Evolutionary conservation across 805 yeast species (phyloP), one percentile per base, ranked within the genome.

Genomic region (Saccharomycopsis babjevae): DNA sequence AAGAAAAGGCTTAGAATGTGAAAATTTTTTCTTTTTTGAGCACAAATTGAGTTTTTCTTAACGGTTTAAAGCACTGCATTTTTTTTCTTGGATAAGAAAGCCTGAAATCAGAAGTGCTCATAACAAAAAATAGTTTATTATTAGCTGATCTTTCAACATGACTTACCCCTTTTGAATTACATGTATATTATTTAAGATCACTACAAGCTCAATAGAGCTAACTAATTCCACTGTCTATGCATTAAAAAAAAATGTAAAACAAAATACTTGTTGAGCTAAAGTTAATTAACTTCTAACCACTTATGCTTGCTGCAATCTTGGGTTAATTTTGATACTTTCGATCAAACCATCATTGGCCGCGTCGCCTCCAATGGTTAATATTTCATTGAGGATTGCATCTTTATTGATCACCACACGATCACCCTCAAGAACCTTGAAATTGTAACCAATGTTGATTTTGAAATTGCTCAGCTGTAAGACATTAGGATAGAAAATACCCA

Each of bases 401-500:
- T 80, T 85, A 72, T 90, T 89, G 61, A 90, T 74, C 42, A 76
- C 76, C 13, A 88, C 85, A 50, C 72, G 73, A 59, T 78, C 82
- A 28, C 65, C 68, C 39, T 77, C 80, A 4, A 77, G 71, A 1
- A 96, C 96, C 68, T 80, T 78, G 61, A 85, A 78, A 67, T 89
- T 85, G 67, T 83, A 85, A 15, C 92, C 96, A 62, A 88, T 71
- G 65, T 87, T 89, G 25, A 87, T 96, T 67, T 86, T 84, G 75
- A 90, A 91, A 71, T 85, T 88, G 69, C 83, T 81, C 63, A 81
- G 80, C 20, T 77, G 74, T 63, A 81, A 72, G 43, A 80, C 79
- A 3, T 79, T 72, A 1, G 97, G 96, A 58, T 87, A 83, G 75
- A 93, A 85, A 56, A 94, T 73, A 1, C 97, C 97, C 2, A 46